Base-by-base conservation (phyloP, 2,329 filamentous ascomycete species). In the Trichophyton verrucosum region DNA sequence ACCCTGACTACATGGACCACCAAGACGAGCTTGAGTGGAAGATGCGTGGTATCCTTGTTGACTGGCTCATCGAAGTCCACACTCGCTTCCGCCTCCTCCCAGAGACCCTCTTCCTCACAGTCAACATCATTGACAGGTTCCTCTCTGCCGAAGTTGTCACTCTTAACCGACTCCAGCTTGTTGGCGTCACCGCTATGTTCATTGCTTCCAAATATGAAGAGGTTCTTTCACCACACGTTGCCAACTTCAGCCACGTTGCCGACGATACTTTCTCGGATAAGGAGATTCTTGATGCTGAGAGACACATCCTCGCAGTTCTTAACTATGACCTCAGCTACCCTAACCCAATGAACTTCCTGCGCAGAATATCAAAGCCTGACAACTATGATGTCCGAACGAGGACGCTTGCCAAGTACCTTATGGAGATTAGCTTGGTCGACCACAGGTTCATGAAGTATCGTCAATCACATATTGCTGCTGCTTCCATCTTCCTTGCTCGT, bases 281-380 rank as follows among this genome's bases (percentile, higher is more conserved):
- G 53, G 94, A 99, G 77, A 97, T 99, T 67, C 82, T 99, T 44
- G 92, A 89, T 71, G 94, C 94, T n/a, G 94, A 99, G 77, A 88
- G 94, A 66, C 96, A 95, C 73, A 86, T 99, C 66, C 86, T 99
- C 59, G 84, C 85, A 66, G 91, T 91, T 4, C 83, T 99, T 64
- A 87, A 96, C 78, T 99, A 96, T 74, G 92, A 99, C 73, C 85
- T 99, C 65, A 96, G 91, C 79, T 99, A 96, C 72, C 94, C 94
- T 61, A 99, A 99, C 77, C 94, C 94, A 22, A 99, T 99, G 94
- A 99, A 99, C 82, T 99, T 99, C 79, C 84, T 99, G 63, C 89
- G 94, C 66, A 89, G 95, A 67, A 96, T 99, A 75, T 97, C 92
- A 64, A 99, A 99, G 81, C 95, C 94, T 70, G 95, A 99, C 78